Percentiles rank a stretch among this genome's conserved stretches.
Conservation (phyloP, 768 basidiomycete genomes). For the Lentinus tigrinus region DNA sequence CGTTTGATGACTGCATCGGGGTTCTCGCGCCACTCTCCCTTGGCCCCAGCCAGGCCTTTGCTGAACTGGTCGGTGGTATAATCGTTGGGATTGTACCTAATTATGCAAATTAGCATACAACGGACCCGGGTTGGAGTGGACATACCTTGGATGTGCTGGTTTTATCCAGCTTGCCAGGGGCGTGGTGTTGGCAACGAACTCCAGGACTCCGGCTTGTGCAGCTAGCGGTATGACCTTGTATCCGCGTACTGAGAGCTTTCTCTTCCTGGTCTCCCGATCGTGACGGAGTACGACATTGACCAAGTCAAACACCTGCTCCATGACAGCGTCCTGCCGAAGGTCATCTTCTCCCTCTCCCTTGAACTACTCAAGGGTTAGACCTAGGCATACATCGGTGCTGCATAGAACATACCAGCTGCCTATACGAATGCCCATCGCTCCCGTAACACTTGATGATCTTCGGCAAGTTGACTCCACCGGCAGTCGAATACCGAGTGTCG, state of each 20-base stretch:
- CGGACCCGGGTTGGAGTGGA: slow-evolving; percentile 34
- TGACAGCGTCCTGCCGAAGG: slow-evolving; percentile 94
- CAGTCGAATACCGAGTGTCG: slow-evolving; percentile 52
- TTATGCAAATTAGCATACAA: background rate
- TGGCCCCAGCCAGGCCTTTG: slow-evolving; percentile 23
- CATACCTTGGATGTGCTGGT: slow-evolving; percentile 61
- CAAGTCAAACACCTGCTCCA: slow-evolving; percentile 96
- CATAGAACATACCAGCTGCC: slow-evolving; percentile 68
- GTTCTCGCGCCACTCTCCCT: slow-evolving; percentile 31
- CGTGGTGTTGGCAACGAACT: slow-evolving; percentile 82
- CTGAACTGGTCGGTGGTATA: slow-evolving; percentile 34
- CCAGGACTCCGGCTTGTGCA: slow-evolving; percentile 77
- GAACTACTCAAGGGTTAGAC: slow-evolving; percentile 53
- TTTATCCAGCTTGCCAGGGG: slow-evolving; percentile 64
- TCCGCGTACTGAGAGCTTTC: slow-evolving; percentile 71
- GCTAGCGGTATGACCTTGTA: slow-evolving; percentile 91
- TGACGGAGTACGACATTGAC: slow-evolving; percentile 74
- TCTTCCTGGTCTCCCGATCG: slow-evolving; percentile 74
- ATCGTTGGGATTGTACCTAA: slow-evolving; percentile 70
- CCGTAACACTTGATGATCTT: slow-evolving; percentile 78
- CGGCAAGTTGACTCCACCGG: slow-evolving; percentile 81
- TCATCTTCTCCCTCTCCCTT: slow-evolving; percentile 92
- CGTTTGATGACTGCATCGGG: slow-evolving; percentile 29
- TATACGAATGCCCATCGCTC: slow-evolving; percentile 61
- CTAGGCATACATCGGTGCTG: background rate